Evolutionary conservation across 129 eudicot species (phyloP).

Genomic region (Lactuca saligna): DNA sequence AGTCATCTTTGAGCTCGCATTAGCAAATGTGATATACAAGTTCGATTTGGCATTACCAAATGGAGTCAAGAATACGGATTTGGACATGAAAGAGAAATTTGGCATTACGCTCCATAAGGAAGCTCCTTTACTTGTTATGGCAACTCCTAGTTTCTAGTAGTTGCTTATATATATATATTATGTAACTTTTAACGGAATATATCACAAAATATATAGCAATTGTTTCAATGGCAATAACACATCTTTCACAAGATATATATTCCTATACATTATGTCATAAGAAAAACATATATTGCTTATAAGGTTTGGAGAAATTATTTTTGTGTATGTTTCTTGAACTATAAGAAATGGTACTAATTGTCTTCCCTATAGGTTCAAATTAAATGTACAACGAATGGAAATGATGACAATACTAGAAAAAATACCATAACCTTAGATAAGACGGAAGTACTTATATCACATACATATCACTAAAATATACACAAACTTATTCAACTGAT

Average conservation of each 20-base stretch:
- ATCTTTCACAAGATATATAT: no score
- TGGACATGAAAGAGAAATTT: slow-evolving; percentile 54
- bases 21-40: slow-evolving; percentile 55
- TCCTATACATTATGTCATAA: no score
- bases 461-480: neutral
- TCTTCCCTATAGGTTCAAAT: no score
- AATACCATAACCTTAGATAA: neutral
- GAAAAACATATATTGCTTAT: no score
- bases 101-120: slow-evolving; percentile 25
- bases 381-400: no score
- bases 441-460: neutral
- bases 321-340: no score
- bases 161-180: neutral
- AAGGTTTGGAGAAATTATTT: no score
- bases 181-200: neutral
- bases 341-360: no score
- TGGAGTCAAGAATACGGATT: slow-evolving; percentile 36
- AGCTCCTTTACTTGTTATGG: slow-evolving; percentile 31
- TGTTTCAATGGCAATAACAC: no score
- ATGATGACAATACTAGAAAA: neutral
- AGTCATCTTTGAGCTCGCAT: slow-evolving; percentile 41
- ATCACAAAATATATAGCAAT: no score
- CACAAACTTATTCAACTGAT: neutral
- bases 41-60: slow-evolving; percentile 47
- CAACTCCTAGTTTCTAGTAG: slow-evolving; percentile 29